Evolutionary conservation across 1,284 basidiomycete genomes (phyloP), one percentile per base, ranked within the genome.

Genomic region (Trichosporon inkin): DNA sequence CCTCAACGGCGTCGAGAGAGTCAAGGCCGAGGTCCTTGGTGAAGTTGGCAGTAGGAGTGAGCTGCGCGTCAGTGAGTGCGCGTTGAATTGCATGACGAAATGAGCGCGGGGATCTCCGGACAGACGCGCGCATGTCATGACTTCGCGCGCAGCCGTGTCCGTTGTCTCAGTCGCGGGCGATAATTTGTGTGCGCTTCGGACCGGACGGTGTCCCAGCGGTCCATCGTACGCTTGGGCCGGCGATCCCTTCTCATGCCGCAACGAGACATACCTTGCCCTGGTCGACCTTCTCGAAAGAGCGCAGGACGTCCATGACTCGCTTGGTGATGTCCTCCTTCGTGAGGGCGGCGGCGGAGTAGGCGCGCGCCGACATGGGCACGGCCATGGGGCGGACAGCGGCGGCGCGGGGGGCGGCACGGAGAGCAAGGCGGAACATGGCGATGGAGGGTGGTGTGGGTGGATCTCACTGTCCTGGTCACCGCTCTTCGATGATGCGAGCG

Each of bases 1-100:
- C 94, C 80, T 99, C 96, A 44, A 99, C 95, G 51, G 93, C 86
- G 79, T 99, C 96, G 73, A 99, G 82, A 72, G 93, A 97, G 82
- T 99, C 96, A 54, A 99, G 84, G 39, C 92, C 90, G 61, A 99
- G 86, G 82, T 99, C 93, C 54, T 84, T 81, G 61, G 87, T 82
- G 80, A 99, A 98, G 35, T 87, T 84, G 28, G 95, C 83, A 16
- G 85, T 77, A 32, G 85, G 66, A 16, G 86, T 81, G 70, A 99
- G 82, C 95, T 97, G 67, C 14, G 39, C 11, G 57, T 38, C 35
- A 44, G 53, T 19, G n/a, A 11, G 38, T 37, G 40, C 11, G 55
- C 19, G 22, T n/a, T 24, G 13, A 7, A 14, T 14, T 47, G 24
- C 6, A 32, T 22, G 49, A n/a, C 44, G 24, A 20, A 19, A 41